Conservation (phyloP, 106 monocot species). For the Apostasia ramifera region DNA sequence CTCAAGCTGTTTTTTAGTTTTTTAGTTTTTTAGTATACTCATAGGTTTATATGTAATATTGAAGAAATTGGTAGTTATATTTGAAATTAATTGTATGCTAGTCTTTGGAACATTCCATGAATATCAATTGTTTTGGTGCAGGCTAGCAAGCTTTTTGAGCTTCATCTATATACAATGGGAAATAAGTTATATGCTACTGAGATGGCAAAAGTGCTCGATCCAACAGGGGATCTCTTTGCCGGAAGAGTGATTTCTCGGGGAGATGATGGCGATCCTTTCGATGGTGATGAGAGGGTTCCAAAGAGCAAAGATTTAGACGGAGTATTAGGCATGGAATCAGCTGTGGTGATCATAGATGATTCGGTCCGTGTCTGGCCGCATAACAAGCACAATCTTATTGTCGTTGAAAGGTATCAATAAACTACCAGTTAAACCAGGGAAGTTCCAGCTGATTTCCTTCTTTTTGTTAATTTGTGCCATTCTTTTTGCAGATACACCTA, state of each 20-base stretch:
- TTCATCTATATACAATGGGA: conserved; percentile 98
- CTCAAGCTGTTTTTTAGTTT: too few species aligned
- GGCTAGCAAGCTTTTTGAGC: conserved; percentile 86
- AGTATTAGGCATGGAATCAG: conserved; percentile 93
- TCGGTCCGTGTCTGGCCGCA: conserved; percentile 92
- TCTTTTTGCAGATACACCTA: conserved; percentile 65
- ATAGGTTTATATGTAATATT: too few species aligned
- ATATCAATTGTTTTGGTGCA: conserved; percentile 10
- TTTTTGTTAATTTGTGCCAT: neutral
- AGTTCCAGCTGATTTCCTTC: neutral
- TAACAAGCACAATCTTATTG: conserved; percentile 84
- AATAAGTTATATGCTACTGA: conserved; percentile 95
- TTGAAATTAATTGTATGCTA: too few species aligned
- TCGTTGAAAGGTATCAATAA: conserved; percentile 78
- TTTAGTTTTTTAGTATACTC: too few species aligned
- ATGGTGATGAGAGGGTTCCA: conserved; percentile 73
- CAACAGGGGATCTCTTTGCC: conserved; percentile 49
- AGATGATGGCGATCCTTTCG: conserved; percentile 58
- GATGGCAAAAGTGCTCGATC: conserved; percentile 92
- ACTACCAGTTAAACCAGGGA: neutral
- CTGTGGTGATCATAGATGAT: conserved; percentile 97
- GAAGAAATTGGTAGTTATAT: too few species aligned
- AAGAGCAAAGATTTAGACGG: conserved; percentile 97
- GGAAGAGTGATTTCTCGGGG: conserved; percentile 85
- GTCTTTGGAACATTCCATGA: neutral